Percentiles rank a stretch among this genome's conserved stretches.
These are phyloP conservation scores for Phaeomoniella chlamydospora DNA, from an alignment of 2,329 filamentous ascomycete species.

Conservation along the genomic window DNA sequence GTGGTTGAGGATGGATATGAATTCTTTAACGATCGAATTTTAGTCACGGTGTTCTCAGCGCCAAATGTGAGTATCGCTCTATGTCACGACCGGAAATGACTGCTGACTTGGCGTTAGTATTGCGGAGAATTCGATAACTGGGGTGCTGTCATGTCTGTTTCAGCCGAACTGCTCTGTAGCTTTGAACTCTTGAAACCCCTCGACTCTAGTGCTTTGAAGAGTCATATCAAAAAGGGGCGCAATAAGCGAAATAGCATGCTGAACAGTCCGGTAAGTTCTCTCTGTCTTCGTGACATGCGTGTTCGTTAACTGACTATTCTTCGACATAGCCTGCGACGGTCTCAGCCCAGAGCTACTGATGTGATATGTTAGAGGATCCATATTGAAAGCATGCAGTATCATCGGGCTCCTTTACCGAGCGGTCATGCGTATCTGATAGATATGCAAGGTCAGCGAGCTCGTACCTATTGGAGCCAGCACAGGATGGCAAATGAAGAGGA, in stretches of 20 bases:
- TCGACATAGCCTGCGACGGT: conserved; percentile 23
- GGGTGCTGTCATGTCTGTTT: conserved; percentile 98
- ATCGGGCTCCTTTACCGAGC: background rate
- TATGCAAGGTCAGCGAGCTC: too few species aligned
- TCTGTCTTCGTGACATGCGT: background rate
- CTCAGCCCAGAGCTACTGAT: conserved; percentile 30
- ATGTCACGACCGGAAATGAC: background rate
- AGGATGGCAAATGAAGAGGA: too few species aligned
- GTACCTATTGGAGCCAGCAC: too few species aligned
- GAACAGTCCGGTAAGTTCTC: conserved; percentile 73
- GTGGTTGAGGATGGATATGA: conserved; percentile 98
- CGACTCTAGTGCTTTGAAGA: conserved; percentile 91
- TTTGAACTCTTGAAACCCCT: conserved; percentile 94
- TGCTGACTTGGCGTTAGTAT: conserved; percentile 44
- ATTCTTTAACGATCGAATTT: conserved; percentile 87
- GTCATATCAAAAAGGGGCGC: conserved; percentile 94
- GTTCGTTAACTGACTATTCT: conserved; percentile 1
- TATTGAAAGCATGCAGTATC: background rate
- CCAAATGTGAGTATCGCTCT: conserved; percentile 60
- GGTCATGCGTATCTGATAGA: background rate
- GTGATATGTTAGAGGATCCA: too few species aligned
- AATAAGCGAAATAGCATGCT: conserved; percentile 91
- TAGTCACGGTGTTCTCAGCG: conserved; percentile 95
- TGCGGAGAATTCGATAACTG: conserved; percentile 99
- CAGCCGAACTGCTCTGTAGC: conserved; percentile 80